Evolutionary conservation across 208 protist species (phyloP).

Genomic region (Trichomonas gallinae): DNA sequence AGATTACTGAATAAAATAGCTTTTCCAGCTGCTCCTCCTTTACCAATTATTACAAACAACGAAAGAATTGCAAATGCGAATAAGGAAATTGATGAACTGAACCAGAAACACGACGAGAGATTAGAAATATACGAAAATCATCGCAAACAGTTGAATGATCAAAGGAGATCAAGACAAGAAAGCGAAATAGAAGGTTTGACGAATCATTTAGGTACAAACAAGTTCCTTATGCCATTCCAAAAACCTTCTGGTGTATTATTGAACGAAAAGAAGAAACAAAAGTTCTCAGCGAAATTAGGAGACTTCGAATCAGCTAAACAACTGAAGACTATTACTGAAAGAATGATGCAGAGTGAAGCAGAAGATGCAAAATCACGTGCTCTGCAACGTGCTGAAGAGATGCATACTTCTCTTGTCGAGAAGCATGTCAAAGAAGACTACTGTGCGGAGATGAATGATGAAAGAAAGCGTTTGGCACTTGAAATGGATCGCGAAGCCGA

Average conservation of each 20-base stretch:
- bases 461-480: neutral
- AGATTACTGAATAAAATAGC: neutral
- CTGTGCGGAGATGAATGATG: neutral
- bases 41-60: neutral
- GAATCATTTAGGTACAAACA: neutral
- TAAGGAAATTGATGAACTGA: neutral
- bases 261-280: neutral
- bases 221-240: neutral
- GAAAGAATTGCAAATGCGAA: neutral
- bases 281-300: neutral
- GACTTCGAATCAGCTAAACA: neutral
- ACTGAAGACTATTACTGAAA: neutral
- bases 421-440: neutral
- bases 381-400: neutral
- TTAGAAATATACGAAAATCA: neutral
- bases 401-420: neutral
- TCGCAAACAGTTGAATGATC: neutral
- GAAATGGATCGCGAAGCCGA: neutral
- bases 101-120: neutral
- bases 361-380: neutral
- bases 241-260: neutral
- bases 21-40: neutral
- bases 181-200: neutral
- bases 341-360: neutral
- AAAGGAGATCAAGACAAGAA: neutral